These are phyloP conservation scores for Cyclocybe aegerita DNA, from an alignment of 768 basidiomycete species.

Conservation along the genomic window DNA sequence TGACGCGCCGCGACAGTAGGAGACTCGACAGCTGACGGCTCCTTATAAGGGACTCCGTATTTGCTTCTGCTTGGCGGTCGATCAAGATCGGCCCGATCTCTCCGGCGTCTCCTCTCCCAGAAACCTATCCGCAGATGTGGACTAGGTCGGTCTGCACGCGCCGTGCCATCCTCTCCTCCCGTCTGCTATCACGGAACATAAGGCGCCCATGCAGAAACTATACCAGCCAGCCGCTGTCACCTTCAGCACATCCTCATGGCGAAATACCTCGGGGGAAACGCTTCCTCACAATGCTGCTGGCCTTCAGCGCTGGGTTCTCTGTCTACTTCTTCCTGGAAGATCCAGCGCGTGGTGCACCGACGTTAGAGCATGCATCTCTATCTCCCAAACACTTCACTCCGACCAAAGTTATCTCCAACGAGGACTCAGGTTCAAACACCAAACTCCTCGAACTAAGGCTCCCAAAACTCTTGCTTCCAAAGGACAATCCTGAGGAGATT, in stretches of 20 bases:
- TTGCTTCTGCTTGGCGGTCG: conserved; percentile 13
- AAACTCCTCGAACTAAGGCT: conserved; percentile 65
- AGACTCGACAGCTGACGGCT: neutral
- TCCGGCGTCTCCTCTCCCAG: neutral
- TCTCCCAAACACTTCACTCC: conserved; percentile 59
- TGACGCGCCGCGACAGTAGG: conserved; percentile 8
- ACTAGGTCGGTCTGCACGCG: too few species aligned
- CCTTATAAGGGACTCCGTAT: conserved; percentile 9
- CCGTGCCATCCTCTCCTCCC: too few species aligned
- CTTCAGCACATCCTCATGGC: conserved; percentile 1
- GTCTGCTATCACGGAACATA: too few species aligned
- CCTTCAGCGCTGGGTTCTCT: conserved; percentile 39
- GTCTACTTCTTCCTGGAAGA: conserved; percentile 56
- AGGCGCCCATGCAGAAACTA: too few species aligned
- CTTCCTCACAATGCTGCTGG: conserved; percentile 28
- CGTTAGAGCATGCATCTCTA: conserved; percentile 33
- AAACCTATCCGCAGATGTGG: neutral
- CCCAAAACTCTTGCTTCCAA: conserved; percentile 41
- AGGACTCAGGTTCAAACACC: conserved; percentile 53
- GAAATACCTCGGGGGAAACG: conserved; percentile 7
- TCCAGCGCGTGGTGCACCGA: conserved; percentile 43
- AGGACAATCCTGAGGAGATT: conserved; percentile 15
- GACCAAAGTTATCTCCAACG: conserved; percentile 53
- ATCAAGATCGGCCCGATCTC: too few species aligned
- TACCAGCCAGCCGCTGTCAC: neutral